A percentile compares a stretch with the other conserved stretches of the same genome.
Conservation (phyloP, 441 rosid genomes). For the Kokia cookei region DNA sequence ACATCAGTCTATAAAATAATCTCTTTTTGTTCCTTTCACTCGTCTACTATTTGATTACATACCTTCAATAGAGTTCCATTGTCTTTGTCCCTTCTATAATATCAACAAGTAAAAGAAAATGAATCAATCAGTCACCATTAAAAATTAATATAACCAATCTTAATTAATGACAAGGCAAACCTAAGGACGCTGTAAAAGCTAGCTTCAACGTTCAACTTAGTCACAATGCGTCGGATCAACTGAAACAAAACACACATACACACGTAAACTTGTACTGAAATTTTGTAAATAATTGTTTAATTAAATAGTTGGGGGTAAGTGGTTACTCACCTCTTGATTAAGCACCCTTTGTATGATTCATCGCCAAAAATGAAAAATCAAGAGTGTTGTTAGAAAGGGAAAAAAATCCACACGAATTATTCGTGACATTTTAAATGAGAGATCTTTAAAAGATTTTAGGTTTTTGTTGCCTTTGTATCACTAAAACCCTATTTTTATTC, state of each 20-base stretch:
- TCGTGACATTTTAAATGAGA: too few species aligned
- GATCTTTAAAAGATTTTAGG: too few species aligned
- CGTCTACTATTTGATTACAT: neutral
- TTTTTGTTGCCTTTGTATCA: too few species aligned
- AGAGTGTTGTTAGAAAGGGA: too few species aligned
- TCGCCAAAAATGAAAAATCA: too few species aligned
- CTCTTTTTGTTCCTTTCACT: neutral
- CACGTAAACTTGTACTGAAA: neutral
- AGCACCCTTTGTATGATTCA: too few species aligned
- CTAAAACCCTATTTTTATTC: too few species aligned
- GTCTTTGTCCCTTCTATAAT: neutral
- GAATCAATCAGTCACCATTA: neutral
- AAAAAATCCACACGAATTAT: too few species aligned
- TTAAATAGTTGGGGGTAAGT: too few species aligned
- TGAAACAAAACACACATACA: neutral
- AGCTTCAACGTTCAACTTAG: slow-evolving; percentile 15
- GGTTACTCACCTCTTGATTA: too few species aligned
- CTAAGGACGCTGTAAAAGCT: neutral
- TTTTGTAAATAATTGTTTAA: too few species aligned
- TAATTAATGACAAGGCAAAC: slow-evolving; percentile 9
- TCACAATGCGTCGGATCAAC: slow-evolving; percentile 5
- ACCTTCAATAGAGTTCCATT: slow-evolving; percentile 16
- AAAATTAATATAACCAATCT: neutral
- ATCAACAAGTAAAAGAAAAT: neutral
- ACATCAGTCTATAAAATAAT: neutral